Base-by-base conservation (phyloP, 2,329 filamentous ascomycete genomes). In the Pseudohalonectria lignicola region DNA sequence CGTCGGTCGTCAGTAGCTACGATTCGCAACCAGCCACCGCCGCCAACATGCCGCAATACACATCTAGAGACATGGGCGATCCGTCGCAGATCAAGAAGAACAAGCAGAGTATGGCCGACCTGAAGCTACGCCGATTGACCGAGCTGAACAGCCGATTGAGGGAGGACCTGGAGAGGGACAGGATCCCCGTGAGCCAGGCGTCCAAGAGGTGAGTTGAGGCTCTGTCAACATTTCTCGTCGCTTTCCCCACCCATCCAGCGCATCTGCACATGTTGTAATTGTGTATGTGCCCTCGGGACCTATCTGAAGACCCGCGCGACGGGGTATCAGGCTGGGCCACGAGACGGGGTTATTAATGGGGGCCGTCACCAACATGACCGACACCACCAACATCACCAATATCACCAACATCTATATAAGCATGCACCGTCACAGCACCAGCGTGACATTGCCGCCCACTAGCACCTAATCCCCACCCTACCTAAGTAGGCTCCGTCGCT, bases 51-150 rank as follows among this genome's bases (percentile, higher is more conserved):
- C 73, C 76, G 62, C 69, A 74, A 48, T 81, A 79, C 63, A 78
- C 75, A 41, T 79, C 76, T 35, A 72, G 76, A 52, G 76, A 81
- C 55, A 73, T 76, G 44, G 74, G 74, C 62, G 76, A 81, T 57
- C 74, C 75, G 59, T 74, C 73, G 53, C 75, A 80, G 59, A 75
- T 78, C 52, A 79, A 76, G 74, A 94, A 88, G 70, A 96, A 93
- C 71, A 95, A 95, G 73, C 92, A 96, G 69, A 94, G 86, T 60
- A 96, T 98, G 86, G 90, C 90, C 51, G 92, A 98, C 62, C 76
- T 98, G 48, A 98, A 98, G 74, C 78, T 96, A 54, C 82, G 92
- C 55, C 83, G 92, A 48, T 73, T 98, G 63, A 96, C 88, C 44
- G 92, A 98, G 69, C 77, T 98, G 54, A 98, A 96, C 73, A 86